Conservation (phyloP, 768 basidiomycete species). For the Lactarius akahatsu region DNA sequence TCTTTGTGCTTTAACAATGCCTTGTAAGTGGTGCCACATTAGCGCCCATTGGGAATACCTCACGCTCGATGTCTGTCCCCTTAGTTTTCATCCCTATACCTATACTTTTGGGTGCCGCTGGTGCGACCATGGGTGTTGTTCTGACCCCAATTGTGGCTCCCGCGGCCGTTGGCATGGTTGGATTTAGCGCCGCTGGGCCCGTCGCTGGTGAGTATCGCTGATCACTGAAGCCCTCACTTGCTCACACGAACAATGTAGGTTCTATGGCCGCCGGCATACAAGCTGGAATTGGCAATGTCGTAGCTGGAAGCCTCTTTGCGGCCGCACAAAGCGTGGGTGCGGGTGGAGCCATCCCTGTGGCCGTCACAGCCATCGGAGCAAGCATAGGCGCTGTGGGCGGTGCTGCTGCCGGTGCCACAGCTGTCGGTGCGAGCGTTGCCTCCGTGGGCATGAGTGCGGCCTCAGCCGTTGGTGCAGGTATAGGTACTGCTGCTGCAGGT, state of each 20-base stretch:
- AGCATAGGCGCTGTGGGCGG: not conserved
- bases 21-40: slow-evolving; percentile 4
- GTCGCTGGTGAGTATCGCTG: slow-evolving; percentile 2
- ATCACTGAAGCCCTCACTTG: not conserved
- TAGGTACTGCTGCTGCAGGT: not conserved
- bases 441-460: too few relatives aligned
- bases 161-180: not conserved
- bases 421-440: too few relatives aligned
- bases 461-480: not conserved
- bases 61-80: not conserved
- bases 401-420: not conserved
- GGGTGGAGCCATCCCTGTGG: not conserved
- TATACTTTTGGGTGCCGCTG: not conserved
- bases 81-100: not conserved
- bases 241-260: not conserved
- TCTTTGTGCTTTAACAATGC: not conserved
- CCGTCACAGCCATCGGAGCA: not conserved
- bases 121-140: not conserved
- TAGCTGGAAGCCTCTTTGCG: not conserved
- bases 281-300: slow-evolving; percentile 2
- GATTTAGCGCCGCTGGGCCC: slow-evolving; percentile 12
- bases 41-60: not conserved
- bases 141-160: slow-evolving; percentile 2
- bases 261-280: slow-evolving; percentile 7
- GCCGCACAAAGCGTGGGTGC: slow-evolving; percentile 8